These are phyloP conservation scores for Selaginella moellendorffii DNA, from an alignment of 75 land plant genomes.

Conservation along the genomic window DNA sequence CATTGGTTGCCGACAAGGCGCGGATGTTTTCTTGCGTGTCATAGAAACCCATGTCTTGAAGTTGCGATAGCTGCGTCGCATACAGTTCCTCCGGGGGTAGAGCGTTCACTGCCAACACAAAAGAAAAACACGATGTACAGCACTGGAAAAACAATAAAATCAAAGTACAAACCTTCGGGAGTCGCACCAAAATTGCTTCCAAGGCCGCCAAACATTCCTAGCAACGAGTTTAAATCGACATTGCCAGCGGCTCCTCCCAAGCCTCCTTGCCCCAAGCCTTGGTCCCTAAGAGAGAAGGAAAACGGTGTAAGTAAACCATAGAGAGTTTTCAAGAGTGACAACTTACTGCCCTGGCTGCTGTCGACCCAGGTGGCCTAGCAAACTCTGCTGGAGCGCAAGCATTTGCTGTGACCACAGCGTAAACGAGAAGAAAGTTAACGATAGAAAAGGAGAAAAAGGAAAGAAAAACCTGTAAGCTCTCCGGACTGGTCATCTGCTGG, in stretches of 20 bases:
- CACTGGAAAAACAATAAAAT: background rate
- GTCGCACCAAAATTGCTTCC: slow-evolving; percentile 16
- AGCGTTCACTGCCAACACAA: slow-evolving; percentile 14
- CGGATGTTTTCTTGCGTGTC: slow-evolving; percentile 83
- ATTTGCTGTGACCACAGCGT: slow-evolving; percentile 38
- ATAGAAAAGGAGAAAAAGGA: background rate
- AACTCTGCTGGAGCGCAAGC: slow-evolving; percentile 39
- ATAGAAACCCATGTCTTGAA: slow-evolving; percentile 92
- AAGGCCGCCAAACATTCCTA: slow-evolving; percentile 38
- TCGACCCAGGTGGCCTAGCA: no score
- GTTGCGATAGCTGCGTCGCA: slow-evolving; percentile 73
- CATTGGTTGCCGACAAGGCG: slow-evolving; percentile 63
- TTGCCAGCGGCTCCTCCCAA: background rate
- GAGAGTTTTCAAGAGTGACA: no score
- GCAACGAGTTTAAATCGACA: slow-evolving; percentile 24
- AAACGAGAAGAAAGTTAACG: background rate
- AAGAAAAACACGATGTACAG: background rate
- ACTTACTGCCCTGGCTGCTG: slow-evolving; percentile 47
- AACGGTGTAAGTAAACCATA: no score
- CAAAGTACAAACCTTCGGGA: slow-evolving; percentile 11
- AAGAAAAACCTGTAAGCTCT: slow-evolving; percentile 56
- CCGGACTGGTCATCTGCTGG: slow-evolving; percentile 63
- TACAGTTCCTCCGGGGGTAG: slow-evolving; percentile 84
- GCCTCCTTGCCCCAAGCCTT: slow-evolving; percentile 4
- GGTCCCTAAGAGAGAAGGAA: no score